Base-by-base conservation (phyloP, 2,329 filamentous ascomycete species). In the Claviceps sp. region DNA sequence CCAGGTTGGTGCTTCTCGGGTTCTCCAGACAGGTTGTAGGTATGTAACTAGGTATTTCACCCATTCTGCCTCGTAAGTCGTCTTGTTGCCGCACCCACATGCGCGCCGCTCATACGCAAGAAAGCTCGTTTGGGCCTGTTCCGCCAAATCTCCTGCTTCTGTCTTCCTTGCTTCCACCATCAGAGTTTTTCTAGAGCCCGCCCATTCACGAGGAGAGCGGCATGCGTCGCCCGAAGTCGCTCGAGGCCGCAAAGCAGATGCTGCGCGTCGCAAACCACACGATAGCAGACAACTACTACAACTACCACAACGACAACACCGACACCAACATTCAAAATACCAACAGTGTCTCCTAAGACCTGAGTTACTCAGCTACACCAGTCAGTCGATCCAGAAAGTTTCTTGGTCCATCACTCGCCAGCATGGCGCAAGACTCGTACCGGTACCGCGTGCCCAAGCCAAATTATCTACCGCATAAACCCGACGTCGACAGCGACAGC, bases 401-500 rank as follows among this genome's bases (percentile, higher is more conserved):
- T 16, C 13, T 24, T 14, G 42, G 5, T 11, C 42, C n/a, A 14
- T 17, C 19, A 17, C 16, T 46, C 26, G 38, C 5, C n/a, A 22
- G 37, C 56, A 64, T 67, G 64, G 60, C 74, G 57, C 67, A 68
- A 60, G 66, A 75, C 59, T 64, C 71, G 40, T 80, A 79, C 66
- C 69, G 70, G 55, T 74, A 74, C 56, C 72, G 74, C 60, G 71
- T 75, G 7, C 77, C 78, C 39, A 79, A 75, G 61, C 76, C 78
- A 40, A 81, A 81, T 62, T 81, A 81, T 57, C 68, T 82, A 11
- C 78, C 78, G 45, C 76, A 80, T 62, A 74, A 73, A 55, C 60
- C 70, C 37, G 73, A 76, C 52, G 67, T 70, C 50, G 76, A 81
- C 58, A 68, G 70, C 55, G 73, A 80, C 56, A 68, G 72, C 37